Evolutionary conservation across 306 rosid species (phyloP), one percentile per base, ranked within the genome.

Genomic region (Pyrus bretschneideri): DNA sequence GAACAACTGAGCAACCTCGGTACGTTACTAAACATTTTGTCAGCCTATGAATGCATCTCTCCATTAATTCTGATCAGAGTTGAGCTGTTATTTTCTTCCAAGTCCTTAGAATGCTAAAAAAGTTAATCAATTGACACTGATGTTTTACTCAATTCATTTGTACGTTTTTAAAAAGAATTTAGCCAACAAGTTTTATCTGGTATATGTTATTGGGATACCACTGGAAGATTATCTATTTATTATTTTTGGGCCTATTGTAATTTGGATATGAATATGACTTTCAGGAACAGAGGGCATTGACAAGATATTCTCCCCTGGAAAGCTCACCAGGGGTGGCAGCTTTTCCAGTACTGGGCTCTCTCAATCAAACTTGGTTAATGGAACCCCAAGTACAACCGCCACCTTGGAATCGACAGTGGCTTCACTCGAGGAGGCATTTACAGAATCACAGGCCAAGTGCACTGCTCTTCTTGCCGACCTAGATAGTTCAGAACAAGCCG

Each of bases 211-310:
- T 49, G 42, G 44, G 44, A 14, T 49, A 49, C 30, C 23, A 15
- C 25, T 70, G 61, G n/a, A 29, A 17, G 2, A 3, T 18, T 19
- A 52, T 52, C 58, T 52, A 1, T 17, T 52, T 17, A 52, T 27
- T 49, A 22, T 70, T 51, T 10, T 3, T 6, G 17, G 30, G 69
- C 72, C 75, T 51, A 59, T 49, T 33, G 78, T 75, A 46, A 31
- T 64, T 65, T 35, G 30, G 69, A 60, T 73, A 9, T 3, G 68
- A 59, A 66, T 71, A 74, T 70, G 64, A 79, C 70, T 74, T 81
- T 87, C 95, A 94, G 98, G 98, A 83, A 94, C 88, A 45, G 98
- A 87, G 69, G 97, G 98, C 76, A 84, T 94, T 59, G 92, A 91
- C 84, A 94, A 86, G 82, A 82, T 94, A 64, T 91, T 91, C 86